Percentiles rank a stretch among this genome's conserved stretches.
Conservation (phyloP, 2,329 filamentous ascomycete genomes). For the Xylaria sp. region DNA sequence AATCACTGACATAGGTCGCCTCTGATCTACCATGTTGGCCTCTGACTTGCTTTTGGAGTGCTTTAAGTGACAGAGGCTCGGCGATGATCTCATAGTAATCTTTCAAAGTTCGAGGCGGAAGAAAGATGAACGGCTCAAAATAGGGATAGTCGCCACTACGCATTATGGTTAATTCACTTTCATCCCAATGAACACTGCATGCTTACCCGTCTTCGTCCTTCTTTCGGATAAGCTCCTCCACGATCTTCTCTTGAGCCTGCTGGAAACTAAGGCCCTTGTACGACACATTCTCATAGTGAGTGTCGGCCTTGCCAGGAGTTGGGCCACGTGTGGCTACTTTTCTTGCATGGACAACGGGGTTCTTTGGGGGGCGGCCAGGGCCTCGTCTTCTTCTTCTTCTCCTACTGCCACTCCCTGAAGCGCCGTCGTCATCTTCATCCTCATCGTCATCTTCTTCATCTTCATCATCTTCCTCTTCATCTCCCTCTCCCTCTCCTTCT, state of each 20-base stretch:
- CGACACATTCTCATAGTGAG: conserved; percentile 57
- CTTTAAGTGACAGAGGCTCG: conserved; percentile 77
- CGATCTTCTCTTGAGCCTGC: conserved; percentile 82
- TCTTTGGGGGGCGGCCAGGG: conserved; percentile 41
- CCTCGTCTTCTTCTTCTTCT: conserved; percentile 29
- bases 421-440: conserved; percentile 27
- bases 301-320: conserved; percentile 48
- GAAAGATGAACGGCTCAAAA: conserved; percentile 74
- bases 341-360: conserved; percentile 34
- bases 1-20: conserved; percentile 65
- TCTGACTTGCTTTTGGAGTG: conserved; percentile 75
- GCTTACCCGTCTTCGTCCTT: conserved; percentile 68
- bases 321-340: conserved; percentile 38
- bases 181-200: too few relatives aligned
- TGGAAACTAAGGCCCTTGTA: conserved; percentile 79
- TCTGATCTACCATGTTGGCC: conserved; percentile 71
- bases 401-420: conserved; percentile 16
- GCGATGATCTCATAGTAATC: conserved; percentile 88
- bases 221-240: conserved; percentile 73
- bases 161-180: too few relatives aligned
- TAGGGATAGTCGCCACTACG: conserved; percentile 69
- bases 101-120: conserved; percentile 74
- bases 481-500: conserved; percentile 36
- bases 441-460: conserved; percentile 17
- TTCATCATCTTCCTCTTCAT: conserved; percentile 33